A percentile compares a stretch with the other conserved stretches of the same genome.
Conservation (phyloP, 495 filamentous ascomycete species). For the Rostrohypoxylon terebratum region DNA sequence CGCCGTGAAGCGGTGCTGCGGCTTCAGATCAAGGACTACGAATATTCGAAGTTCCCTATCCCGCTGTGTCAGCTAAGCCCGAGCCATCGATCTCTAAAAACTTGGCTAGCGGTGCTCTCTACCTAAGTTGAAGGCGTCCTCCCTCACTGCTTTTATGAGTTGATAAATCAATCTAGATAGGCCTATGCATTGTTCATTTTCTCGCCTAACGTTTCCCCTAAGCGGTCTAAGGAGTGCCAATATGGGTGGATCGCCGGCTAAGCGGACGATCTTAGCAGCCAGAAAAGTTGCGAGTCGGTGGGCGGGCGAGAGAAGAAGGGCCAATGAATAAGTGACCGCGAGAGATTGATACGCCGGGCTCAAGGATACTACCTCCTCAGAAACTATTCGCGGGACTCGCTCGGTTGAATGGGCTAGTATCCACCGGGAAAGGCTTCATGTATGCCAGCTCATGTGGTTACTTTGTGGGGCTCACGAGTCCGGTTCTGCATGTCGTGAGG, state of each 20-base stretch:
- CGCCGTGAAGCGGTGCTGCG: conserved; percentile 21
- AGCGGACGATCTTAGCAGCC: conserved; percentile 44
- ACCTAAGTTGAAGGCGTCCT: conserved; percentile 23
- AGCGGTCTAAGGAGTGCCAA: conserved; percentile 28
- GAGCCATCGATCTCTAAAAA: conserved; percentile 19
- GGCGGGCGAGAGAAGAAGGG: conserved; percentile 32
- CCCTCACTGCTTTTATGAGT: conserved; percentile 18
- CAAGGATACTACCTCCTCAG: conserved; percentile 48
- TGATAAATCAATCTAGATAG: conserved; percentile 37
- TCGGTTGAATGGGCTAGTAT: conserved; percentile 48
- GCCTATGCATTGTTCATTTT: conserved; percentile 28
- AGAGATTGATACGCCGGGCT: conserved; percentile 44
- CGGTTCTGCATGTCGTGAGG: conserved; percentile 44
- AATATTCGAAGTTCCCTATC: conserved; percentile 17
- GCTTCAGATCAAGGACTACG: conserved; percentile 16
- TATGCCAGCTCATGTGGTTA: conserved; percentile 50
- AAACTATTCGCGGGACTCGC: conserved; percentile 45
- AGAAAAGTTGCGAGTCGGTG: conserved; percentile 45
- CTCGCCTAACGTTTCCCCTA: conserved; percentile 23
- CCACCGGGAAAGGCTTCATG: conserved; percentile 49
- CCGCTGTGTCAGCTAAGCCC: conserved; percentile 21
- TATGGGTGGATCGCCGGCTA: conserved; percentile 42
- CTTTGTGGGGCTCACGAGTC: conserved; percentile 46
- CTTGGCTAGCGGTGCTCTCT: conserved; percentile 24
- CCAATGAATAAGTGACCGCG: conserved; percentile 38